phyloP scores from a whole-genome alignment of 1,284 basidiomycete genomes.

The Schizophyllum amplum region DNA sequence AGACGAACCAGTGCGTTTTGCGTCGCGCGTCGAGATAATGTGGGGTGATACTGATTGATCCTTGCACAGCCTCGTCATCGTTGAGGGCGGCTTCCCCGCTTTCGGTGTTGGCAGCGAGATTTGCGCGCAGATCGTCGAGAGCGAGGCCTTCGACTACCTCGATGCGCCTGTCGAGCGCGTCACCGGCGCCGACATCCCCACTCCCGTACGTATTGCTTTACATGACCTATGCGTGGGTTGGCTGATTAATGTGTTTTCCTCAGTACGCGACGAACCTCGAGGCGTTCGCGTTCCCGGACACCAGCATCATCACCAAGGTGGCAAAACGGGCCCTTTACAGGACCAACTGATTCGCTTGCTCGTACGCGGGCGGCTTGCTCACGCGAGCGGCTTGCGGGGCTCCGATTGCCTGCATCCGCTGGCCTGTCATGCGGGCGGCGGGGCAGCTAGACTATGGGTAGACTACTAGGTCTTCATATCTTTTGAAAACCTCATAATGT shows the following conservation, averaged over 20 bases:
- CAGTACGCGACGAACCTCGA: conserved; percentile 90
- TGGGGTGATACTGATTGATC: conserved; percentile 6
- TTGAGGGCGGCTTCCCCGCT: conserved; percentile 97
- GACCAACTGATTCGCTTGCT: conserved; percentile 49
- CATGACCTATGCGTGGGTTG: conserved; percentile 3
- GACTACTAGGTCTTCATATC: background rate
- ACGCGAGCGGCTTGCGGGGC: conserved; percentile 10
- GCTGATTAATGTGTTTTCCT: conserved; percentile 8
- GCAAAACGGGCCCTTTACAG: conserved; percentile 88
- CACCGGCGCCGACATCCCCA: conserved; percentile 95
- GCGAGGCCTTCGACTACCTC: conserved; percentile 93
- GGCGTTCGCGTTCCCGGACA: conserved; percentile 86
- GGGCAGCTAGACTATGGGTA: background rate
- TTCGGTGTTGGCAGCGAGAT: conserved; percentile 99
- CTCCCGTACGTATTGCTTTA: conserved; percentile 61
- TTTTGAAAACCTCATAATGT: background rate
- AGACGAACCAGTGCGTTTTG: conserved; percentile 78
- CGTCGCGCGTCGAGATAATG: background rate
- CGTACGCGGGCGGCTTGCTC: conserved; percentile 5
- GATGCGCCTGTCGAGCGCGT: conserved; percentile 97
- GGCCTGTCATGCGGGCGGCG: background rate
- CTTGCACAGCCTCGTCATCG: conserved; percentile 69
- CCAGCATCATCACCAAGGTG: conserved; percentile 81
- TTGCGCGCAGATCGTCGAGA: conserved; percentile 93
- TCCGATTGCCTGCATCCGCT: background rate